Conservation (phyloP, 345 rosid species). For the Rhodamnia argentea region DNA sequence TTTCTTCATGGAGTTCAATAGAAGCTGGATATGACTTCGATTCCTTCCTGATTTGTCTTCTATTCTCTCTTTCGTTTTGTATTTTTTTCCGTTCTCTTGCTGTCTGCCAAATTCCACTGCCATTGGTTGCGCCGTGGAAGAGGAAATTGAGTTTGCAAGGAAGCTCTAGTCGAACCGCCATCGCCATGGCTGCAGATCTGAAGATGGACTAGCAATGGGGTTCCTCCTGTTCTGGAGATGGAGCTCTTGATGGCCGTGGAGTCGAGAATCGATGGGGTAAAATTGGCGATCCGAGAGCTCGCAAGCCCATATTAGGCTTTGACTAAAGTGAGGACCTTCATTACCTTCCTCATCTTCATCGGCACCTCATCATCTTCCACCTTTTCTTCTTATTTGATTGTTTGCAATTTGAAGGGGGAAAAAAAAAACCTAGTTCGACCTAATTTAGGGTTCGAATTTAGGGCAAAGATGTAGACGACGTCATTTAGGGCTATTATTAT, state of each 20-base stretch:
- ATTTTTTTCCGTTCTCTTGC: neutral
- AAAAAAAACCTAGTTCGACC: neutral
- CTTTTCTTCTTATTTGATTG: neutral
- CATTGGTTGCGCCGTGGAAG: neutral
- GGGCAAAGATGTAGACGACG: neutral
- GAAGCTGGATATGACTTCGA: neutral
- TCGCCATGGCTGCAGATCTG: neutral
- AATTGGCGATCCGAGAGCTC: neutral
- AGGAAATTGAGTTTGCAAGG: neutral
- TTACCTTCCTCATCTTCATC: neutral
- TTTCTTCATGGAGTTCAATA: neutral
- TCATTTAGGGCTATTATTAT: neutral
- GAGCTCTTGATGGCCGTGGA: neutral
- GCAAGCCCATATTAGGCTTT: neutral
- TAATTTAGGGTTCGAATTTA: neutral
- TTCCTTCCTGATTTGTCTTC: neutral
- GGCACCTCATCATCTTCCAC: neutral
- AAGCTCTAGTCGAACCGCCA: neutral
- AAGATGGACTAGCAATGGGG: neutral
- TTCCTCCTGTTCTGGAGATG: neutral
- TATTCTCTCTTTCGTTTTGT: neutral
- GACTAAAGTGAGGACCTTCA: neutral
- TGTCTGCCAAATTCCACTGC: neutral
- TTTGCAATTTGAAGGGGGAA: neutral
- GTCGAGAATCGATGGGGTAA: neutral